Conservation (phyloP, 345 rosid genomes). For the Eucalyptus brandiana region DNA sequence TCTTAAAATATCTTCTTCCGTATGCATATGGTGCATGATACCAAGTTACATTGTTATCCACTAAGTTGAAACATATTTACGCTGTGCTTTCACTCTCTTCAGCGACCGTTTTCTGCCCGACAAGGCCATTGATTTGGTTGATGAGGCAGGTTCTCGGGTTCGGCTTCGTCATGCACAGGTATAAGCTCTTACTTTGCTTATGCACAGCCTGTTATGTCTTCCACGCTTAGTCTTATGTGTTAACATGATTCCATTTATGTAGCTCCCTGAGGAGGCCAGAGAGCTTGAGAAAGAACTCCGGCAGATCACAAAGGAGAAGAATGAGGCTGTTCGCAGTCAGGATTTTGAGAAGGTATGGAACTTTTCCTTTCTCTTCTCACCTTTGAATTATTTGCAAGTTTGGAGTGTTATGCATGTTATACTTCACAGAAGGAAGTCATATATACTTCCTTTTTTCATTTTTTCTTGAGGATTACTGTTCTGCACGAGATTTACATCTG, state of each 20-base stretch:
- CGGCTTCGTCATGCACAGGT: conserved; percentile 41
- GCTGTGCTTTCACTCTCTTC: background rate
- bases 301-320: conserved; percentile 91
- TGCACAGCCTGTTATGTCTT: background rate
- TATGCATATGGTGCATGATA: background rate
- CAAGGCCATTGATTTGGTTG: conserved; percentile 62
- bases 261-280: conserved; percentile 99
- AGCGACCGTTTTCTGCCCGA: conserved; percentile 67
- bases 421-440: background rate
- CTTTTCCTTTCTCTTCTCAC: background rate
- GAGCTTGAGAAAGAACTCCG: conserved; percentile 97
- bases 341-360: conserved; percentile 83
- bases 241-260: background rate
- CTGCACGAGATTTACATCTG: background rate
- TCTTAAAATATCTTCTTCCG: background rate
- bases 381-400: background rate
- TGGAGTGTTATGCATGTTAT: background rate
- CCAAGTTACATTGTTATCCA: background rate
- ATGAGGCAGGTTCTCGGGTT: conserved; percentile 65
- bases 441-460: background rate
- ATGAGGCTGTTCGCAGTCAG: conserved; percentile 90
- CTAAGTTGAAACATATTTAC: background rate
- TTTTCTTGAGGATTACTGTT: background rate
- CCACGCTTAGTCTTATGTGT: background rate
- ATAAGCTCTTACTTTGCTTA: background rate